A percentile compares a stretch with the other conserved stretches of the same genome.
Conservation (phyloP, 2,329 filamentous ascomycete species). For the Botrytis squamosa region DNA sequence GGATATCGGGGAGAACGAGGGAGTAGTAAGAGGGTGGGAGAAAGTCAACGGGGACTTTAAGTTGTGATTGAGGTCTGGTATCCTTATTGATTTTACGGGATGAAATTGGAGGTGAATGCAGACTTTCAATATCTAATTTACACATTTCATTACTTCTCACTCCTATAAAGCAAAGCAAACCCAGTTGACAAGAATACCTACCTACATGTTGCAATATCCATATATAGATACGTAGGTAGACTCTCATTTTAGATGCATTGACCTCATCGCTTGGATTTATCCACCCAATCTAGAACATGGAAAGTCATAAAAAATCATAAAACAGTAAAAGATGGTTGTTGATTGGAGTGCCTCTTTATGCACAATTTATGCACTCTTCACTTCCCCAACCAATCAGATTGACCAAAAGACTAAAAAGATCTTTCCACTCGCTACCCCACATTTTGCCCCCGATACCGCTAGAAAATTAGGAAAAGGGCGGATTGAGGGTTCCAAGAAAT, state of each 20-base stretch:
- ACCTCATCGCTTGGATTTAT: neutral
- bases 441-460: conserved; percentile 24
- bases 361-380: neutral
- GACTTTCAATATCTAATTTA: neutral
- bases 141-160: neutral
- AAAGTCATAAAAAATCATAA: neutral
- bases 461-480: conserved; percentile 12
- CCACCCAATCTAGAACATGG: neutral
- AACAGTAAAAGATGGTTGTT: neutral
- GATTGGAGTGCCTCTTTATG: conserved; percentile 7
- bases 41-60: conserved; percentile 41
- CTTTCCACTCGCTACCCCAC: conserved; percentile 16
- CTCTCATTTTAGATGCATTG: neutral
- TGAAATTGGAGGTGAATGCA: neutral
- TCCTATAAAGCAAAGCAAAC: neutral
- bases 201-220: neutral
- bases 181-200: neutral
- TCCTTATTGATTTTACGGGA: neutral
- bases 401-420: neutral
- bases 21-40: conserved; percentile 31
- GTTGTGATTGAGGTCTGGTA: conserved; percentile 24
- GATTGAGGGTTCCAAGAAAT: neutral
- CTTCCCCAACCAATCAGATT: conserved; percentile 3
- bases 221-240: neutral
- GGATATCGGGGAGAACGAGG: conserved; percentile 3